These are phyloP conservation scores for Sindora glabra DNA, from an alignment of 306 rosid genomes.

Conservation along the genomic window DNA sequence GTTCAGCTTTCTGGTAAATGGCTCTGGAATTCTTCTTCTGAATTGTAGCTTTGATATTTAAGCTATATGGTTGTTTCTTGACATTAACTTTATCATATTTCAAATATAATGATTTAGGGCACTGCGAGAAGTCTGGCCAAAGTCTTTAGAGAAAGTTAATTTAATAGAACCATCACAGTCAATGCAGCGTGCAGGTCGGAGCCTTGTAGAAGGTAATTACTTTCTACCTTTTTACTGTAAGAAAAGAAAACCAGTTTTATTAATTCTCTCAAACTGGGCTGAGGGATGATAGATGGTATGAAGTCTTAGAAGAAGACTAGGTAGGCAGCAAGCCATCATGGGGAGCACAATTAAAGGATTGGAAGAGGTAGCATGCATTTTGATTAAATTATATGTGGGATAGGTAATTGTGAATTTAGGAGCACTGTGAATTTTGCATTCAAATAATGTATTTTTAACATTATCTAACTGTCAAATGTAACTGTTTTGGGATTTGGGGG, in stretches of 20 bases:
- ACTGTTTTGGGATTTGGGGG: too few species aligned
- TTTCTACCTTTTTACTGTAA: not conserved
- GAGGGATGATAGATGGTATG: not conserved
- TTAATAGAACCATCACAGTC: conserved; percentile 89
- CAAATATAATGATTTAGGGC: conserved; percentile 58
- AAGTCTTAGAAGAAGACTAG: conserved; percentile 3
- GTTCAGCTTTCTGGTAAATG: conserved; percentile 89
- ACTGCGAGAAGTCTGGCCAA: conserved; percentile 83
- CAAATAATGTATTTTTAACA: too few species aligned
- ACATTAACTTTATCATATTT: conserved; percentile 2
- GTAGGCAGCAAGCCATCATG: not conserved
- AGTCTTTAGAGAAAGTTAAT: conserved; percentile 64
- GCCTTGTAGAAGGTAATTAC: conserved; percentile 67
- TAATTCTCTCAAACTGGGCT: conserved; percentile 2
- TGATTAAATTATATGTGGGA: not conserved
- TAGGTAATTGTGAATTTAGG: too few species aligned
- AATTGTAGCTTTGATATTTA: conserved; percentile 6
- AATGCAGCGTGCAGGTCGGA: conserved; percentile 85
- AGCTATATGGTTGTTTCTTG: not conserved
- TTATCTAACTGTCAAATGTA: too few species aligned
- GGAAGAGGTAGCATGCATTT: not conserved
- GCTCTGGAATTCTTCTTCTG: conserved; percentile 4
- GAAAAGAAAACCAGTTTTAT: not conserved
- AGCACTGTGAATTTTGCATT: not conserved
- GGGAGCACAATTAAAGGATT: not conserved